A percentile compares a stretch with the other conserved stretches of the same genome.
Conservation (phyloP, 805 yeast genomes). For the Cyberlindnera petersonii region DNA sequence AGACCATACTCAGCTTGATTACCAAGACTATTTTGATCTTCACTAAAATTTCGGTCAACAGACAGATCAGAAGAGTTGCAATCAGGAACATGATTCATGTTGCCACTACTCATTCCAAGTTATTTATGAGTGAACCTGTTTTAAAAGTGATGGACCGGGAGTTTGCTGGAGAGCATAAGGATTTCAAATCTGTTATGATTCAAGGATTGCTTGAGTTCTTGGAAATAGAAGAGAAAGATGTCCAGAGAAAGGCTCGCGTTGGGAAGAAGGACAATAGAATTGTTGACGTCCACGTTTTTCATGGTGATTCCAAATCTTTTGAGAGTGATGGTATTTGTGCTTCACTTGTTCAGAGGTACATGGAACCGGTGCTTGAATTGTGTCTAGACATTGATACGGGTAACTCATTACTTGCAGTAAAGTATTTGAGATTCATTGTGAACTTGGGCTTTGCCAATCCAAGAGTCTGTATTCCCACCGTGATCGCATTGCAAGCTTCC, state of each 20-base stretch:
- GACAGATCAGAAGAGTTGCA: constrained; percentile 45
- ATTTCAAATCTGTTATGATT: constrained; percentile 47
- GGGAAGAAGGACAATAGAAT: constrained; percentile 29
- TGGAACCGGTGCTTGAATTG: constrained; percentile 43
- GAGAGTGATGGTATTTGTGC: constrained; percentile 71
- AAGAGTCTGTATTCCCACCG: constrained; percentile 59
- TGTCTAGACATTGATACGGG: constrained; percentile 46
- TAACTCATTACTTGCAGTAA: constrained; percentile 47
- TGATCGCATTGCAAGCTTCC: constrained; percentile 66
- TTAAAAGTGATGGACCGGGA: constrained; percentile 49
- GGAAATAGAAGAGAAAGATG: constrained; percentile 47
- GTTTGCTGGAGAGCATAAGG: constrained; percentile 36
- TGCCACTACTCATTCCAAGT: constrained; percentile 58
- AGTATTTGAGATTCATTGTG: constrained; percentile 52
- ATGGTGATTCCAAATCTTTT: constrained; percentile 48
- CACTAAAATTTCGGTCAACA: constrained; percentile 34
- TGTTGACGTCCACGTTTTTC: constrained; percentile 46
- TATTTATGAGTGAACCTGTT: constrained; percentile 58
- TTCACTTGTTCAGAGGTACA: constrained; percentile 62
- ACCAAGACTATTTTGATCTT: constrained; percentile 57
- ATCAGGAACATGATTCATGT: constrained; percentile 54
- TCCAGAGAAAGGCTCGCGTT: constrained; percentile 38
- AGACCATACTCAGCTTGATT: constrained; percentile 53
- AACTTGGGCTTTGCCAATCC: constrained; percentile 75
- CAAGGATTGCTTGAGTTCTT: constrained; percentile 58